Base-by-base conservation (phyloP, 2,329 filamentous ascomycete species). In the Coniella vitis region DNA sequence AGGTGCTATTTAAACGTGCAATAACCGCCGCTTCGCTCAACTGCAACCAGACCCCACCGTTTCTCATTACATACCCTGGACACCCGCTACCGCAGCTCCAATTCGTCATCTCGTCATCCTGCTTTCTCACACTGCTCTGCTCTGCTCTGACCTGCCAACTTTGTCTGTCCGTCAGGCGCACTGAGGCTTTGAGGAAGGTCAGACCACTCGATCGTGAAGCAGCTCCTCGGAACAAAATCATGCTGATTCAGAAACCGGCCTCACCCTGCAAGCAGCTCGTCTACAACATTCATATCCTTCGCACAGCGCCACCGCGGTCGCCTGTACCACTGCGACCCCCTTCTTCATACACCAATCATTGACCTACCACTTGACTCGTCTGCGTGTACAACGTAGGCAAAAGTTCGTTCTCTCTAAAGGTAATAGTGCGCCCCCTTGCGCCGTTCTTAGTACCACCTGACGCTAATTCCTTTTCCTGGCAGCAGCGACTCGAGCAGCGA, bases 201-300 rank as follows among this genome's bases (percentile, higher is more conserved):
- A 17, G 39, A 47, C 47, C 48, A 44, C 41, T 53, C 48, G 48
- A 38, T 51, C 48, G 51, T 37, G 19, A n/a, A 42, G 32, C 19
- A 16, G 22, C n/a, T 35, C 43, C 38, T 40, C 32, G 21, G 42
- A 42, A 16, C 3, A 46, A 45, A 54, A 38, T 16, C 41, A 48
- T 54, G 52, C 49, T 45, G 39, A 54, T 43, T 32, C 34, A 48
- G 45, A 52, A 49, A 38, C 35, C 31, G 16, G 34, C 7, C 20
- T 12, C 37, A 32, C 29, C 45, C 40, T 46, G 40, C 41, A 54
- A 51, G 35, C 35, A 16, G 35, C 20, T 32, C 41, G 35, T 38
- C 39, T 42, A 38, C 12, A 54, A 49, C 49, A 54, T 54, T 39
- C 34, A 35, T 54, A 54, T 48, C n/a, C 29, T 48, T 41, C 32